A percentile compares a stretch with the other conserved stretches of the same genome.
Conservation (phyloP, 2,329 filamentous ascomycete genomes). For the Fusarium lateritium region DNA sequence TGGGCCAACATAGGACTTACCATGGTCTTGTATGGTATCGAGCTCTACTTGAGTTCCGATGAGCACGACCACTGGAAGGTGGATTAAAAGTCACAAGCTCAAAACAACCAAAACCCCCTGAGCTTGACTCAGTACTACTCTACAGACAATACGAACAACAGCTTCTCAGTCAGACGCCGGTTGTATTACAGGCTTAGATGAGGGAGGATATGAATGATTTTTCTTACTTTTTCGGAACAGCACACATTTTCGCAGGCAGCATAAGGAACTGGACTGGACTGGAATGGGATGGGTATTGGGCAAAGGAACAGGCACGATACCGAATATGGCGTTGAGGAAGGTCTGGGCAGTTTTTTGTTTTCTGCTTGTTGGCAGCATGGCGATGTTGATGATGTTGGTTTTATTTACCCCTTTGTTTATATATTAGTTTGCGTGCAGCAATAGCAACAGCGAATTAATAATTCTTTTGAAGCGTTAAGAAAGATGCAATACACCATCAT, state of each 20-base stretch:
- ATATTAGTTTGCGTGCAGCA: constrained; percentile 31
- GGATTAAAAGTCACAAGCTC: constrained; percentile 70
- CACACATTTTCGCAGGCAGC: constrained; percentile 40
- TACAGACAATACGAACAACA: constrained; percentile 18
- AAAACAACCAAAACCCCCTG: constrained; percentile 3
- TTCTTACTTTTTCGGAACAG: constrained; percentile 23
- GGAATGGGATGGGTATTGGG: constrained; percentile 37
- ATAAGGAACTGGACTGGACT: constrained; percentile 43
- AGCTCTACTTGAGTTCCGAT: constrained; percentile 88
- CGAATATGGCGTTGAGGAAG: constrained; percentile 53
- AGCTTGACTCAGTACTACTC: constrained; percentile 8
- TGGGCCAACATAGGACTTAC: constrained; percentile 94
- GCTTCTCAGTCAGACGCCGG: constrained; percentile 14
- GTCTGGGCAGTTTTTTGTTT: constrained; percentile 47
- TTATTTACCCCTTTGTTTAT: constrained; percentile 34
- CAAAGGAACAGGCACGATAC: constrained; percentile 42
- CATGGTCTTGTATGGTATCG: constrained; percentile 90
- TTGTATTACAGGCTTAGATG: constrained; percentile 22
- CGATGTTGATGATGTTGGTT: constrained; percentile 51
- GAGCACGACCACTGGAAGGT: constrained; percentile 96
- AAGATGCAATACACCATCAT: neutral
- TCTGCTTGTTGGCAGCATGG: constrained; percentile 50
- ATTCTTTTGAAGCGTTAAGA: neutral
- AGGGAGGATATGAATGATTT: constrained; percentile 19
- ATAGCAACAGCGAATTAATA: constrained; percentile 21